Evolutionary conservation across 2,329 filamentous ascomycete species (phyloP), one percentile per base, ranked within the genome.

Genomic region (Aspergillus ustus): DNA sequence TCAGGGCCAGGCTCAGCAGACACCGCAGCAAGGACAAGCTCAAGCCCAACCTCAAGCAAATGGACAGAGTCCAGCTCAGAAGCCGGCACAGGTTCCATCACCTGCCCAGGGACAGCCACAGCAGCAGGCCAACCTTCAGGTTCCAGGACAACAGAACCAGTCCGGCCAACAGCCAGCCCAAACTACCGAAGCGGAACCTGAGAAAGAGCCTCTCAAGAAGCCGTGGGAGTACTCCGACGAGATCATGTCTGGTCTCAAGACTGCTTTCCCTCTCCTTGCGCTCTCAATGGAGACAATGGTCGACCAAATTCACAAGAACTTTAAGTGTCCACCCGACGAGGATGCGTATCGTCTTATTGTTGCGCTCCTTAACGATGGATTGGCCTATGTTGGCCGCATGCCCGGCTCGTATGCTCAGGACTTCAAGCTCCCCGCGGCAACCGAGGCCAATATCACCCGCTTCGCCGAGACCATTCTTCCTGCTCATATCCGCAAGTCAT

Each of bases 241-340:
- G 74, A 92, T 99, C 63, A 93, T 97, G 85, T 91, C 93, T 37
- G 91, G 93, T 31, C 87, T 99, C 57, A 98, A 99, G 83, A 98
- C 95, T 7, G 93, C 94, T 0, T 99, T 98, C 83, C 95, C 95
- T 25, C 84, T 99, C 19, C 85, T 99, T 69, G 95, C 96, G 9
- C 82, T 98, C 48, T 97, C 94, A 0, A 98, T 99, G 95, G 95
- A 99, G 80, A 97, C 94, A 0, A 99, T 98, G 93, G 93, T 98
- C 31, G 95, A 99, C 74, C 94, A 98, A 78, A 97, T 99, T 62
- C 91, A 95, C 77, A 98, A 98, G 83, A 91, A 98, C 78, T 99
- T 99, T 86, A 99, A 99, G 80, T 98, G 95, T 71, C 94, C 94
- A 15, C 94, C 94, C 0, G 95, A 99, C 71, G 95, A 99, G 76